These are phyloP conservation scores for Nidula microcarpa DNA, from an alignment of 768 basidiomycete genomes.

Conservation along the genomic window DNA sequence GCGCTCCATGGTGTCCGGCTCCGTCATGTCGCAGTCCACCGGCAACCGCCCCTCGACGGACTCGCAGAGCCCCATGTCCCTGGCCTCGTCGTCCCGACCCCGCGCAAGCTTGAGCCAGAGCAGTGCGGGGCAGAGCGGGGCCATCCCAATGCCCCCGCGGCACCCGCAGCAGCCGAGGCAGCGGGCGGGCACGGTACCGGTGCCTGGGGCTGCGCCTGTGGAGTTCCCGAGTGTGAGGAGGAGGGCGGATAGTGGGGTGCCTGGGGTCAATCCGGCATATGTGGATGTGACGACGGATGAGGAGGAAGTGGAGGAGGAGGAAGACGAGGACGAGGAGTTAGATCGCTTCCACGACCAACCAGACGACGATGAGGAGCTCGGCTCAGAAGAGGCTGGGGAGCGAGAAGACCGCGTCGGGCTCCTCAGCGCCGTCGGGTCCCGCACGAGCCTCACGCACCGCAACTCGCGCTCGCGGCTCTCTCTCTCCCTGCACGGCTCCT, in stretches of 20 bases:
- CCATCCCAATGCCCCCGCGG: constrained; percentile 18
- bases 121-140: constrained; percentile 13
- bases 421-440: constrained; percentile 10
- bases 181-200: constrained; percentile 26
- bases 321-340: constrained; percentile 1
- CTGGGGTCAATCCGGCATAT: constrained; percentile 10
- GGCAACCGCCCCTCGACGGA: constrained; percentile 62
- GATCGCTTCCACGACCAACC: background rate
- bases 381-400: constrained; percentile 8
- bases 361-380: background rate
- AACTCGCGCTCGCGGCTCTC: background rate
- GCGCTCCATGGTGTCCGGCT: constrained; percentile 10
- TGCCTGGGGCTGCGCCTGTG: constrained; percentile 9
- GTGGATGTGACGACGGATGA: constrained; percentile 18
- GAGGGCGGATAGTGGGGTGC: constrained; percentile 18
- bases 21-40: constrained; percentile 53
- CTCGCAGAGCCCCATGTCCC: constrained; percentile 47
- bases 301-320: constrained; percentile 14
- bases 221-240: constrained; percentile 26
- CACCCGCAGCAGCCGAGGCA: constrained; percentile 21
- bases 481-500: background rate
- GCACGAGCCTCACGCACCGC: constrained; percentile 5
- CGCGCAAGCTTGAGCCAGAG: constrained; percentile 30
- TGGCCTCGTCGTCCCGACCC: constrained; percentile 12
- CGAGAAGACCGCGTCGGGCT: constrained; percentile 27